phyloP scores from a whole-genome alignment of 1,284 basidiomycete species.

The Tetrapyrgos nigripes region DNA sequence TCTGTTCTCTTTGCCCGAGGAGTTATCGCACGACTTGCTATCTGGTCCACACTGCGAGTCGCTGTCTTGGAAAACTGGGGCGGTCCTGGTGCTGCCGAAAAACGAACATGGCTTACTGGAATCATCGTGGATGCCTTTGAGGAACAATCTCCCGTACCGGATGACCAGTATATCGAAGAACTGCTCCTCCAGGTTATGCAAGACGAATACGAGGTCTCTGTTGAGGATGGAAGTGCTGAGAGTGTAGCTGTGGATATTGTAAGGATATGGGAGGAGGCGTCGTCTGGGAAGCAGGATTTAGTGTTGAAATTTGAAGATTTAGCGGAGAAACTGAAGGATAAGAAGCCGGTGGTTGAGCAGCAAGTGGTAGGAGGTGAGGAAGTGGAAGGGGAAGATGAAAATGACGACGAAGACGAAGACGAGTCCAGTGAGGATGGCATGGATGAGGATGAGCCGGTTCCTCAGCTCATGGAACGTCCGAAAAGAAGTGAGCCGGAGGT shows the following conservation, averaged over 20 bases:
- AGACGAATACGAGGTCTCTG: constrained; percentile 17
- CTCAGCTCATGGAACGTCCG: constrained; percentile 53
- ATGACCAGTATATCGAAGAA: constrained; percentile 18
- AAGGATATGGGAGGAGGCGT: constrained; percentile 11
- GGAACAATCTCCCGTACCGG: constrained; percentile 9
- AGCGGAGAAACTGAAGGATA: constrained; percentile 17
- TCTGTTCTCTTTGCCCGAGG: constrained; percentile 17
- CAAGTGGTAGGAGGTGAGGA: constrained; percentile 43
- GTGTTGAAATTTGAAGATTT: constrained; percentile 12
- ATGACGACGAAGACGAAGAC: constrained; percentile 39
- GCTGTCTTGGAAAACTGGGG: constrained; percentile 19
- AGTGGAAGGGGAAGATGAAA: constrained; percentile 49
- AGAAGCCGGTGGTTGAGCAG: constrained; percentile 6
- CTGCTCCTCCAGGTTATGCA: constrained; percentile 16
- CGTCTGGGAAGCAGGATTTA: constrained; percentile 9
- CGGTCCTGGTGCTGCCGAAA: constrained; percentile 17
- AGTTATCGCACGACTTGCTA: constrained; percentile 14
- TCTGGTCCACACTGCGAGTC: constrained; percentile 14
- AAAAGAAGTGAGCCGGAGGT: constrained; percentile 66
- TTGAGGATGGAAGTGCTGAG: constrained; percentile 19
- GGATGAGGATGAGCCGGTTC: constrained; percentile 52
- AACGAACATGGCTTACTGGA: constrained; percentile 18
- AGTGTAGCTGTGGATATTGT: constrained; percentile 17
- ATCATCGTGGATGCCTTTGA: constrained; percentile 18
- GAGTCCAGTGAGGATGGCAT: constrained; percentile 47